Percentiles rank a stretch among this genome's conserved stretches.
These are phyloP conservation scores for Nicotiana obtusifolia DNA, from an alignment of 257 asterid species.

Conservation along the genomic window DNA sequence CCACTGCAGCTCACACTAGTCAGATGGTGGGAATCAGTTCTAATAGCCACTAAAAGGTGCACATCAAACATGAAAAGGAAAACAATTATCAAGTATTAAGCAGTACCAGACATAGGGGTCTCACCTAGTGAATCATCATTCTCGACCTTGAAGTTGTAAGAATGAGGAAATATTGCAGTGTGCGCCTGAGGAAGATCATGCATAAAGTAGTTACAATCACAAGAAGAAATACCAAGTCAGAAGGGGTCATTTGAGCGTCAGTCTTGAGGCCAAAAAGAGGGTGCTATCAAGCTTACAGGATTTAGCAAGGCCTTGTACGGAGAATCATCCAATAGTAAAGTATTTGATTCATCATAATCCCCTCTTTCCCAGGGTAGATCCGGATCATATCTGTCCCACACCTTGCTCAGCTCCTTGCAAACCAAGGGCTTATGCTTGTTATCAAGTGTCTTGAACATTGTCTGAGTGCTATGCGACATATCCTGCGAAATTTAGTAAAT, in stretches of 20 bases:
- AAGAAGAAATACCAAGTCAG: background rate
- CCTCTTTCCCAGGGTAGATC: conserved; percentile 69
- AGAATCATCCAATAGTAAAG: conserved; percentile 84
- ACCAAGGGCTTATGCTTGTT: conserved; percentile 73
- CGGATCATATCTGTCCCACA: conserved; percentile 64
- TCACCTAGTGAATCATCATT: conserved; percentile 68
- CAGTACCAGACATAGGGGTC: background rate
- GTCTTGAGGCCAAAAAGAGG: background rate
- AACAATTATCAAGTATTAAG: background rate
- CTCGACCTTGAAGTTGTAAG: conserved; percentile 37
- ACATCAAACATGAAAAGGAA: background rate
- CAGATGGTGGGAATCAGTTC: background rate
- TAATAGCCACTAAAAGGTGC: background rate
- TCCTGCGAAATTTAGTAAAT: conserved; percentile 48
- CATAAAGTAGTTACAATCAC: background rate
- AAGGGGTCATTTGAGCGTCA: background rate
- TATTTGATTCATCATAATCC: conserved; percentile 74
- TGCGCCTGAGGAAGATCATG: conserved; percentile 37
- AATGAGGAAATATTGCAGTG: conserved; percentile 67
- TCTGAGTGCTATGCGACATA: conserved; percentile 53
- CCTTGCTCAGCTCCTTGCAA: conserved; percentile 67
- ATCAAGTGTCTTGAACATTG: conserved; percentile 66
- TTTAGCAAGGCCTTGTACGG: conserved; percentile 95
- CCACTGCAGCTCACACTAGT: background rate
- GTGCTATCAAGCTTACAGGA: conserved; percentile 53